Percentiles rank a stretch among this genome's conserved stretches.
Conservation (phyloP, 805 yeast species). For the Teunomyces funiuensis region DNA sequence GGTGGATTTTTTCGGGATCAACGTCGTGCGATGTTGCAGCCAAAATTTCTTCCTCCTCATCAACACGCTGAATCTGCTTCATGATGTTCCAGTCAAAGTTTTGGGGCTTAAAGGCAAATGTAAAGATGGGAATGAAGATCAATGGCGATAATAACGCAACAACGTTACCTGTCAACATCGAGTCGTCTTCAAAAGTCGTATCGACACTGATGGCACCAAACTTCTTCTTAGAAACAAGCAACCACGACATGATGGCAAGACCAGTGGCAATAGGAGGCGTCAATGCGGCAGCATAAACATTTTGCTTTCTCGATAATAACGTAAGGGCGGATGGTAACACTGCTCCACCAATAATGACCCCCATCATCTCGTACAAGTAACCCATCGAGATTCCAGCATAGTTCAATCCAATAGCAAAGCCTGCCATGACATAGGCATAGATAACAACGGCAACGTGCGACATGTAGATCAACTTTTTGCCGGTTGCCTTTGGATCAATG, state of each 20-base stretch:
- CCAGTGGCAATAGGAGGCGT: slow-evolving; percentile 81
- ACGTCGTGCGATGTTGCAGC: slow-evolving; percentile 27
- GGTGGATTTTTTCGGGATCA: slow-evolving; percentile 28
- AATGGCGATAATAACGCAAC: slow-evolving; percentile 77
- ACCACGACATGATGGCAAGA: slow-evolving; percentile 65
- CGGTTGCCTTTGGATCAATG: slow-evolving; percentile 74
- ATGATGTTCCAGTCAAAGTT: slow-evolving; percentile 71
- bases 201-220: slow-evolving; percentile 33
- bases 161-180: slow-evolving; percentile 88
- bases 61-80: slow-evolving; percentile 62
- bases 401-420: slow-evolving; percentile 76
- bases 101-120: slow-evolving; percentile 64
- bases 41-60: slow-evolving; percentile 65
- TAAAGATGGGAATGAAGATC: slow-evolving; percentile 63
- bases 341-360: slow-evolving; percentile 83
- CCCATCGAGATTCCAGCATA: slow-evolving; percentile 87
- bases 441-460: slow-evolving; percentile 67
- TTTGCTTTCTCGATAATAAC: slow-evolving; percentile 63
- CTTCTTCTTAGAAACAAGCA: slow-evolving; percentile 34
- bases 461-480: slow-evolving; percentile 65
- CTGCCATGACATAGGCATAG: slow-evolving; percentile 67
- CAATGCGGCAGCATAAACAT: slow-evolving; percentile 62
- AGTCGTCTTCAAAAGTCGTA: slow-evolving; percentile 76
- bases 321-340: slow-evolving; percentile 76
- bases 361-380: slow-evolving; percentile 84